Evolutionary conservation across 2,329 filamentous ascomycete genomes (phyloP), one percentile per base, ranked within the genome.

Genomic region (Sclerotinia borealis): DNA sequence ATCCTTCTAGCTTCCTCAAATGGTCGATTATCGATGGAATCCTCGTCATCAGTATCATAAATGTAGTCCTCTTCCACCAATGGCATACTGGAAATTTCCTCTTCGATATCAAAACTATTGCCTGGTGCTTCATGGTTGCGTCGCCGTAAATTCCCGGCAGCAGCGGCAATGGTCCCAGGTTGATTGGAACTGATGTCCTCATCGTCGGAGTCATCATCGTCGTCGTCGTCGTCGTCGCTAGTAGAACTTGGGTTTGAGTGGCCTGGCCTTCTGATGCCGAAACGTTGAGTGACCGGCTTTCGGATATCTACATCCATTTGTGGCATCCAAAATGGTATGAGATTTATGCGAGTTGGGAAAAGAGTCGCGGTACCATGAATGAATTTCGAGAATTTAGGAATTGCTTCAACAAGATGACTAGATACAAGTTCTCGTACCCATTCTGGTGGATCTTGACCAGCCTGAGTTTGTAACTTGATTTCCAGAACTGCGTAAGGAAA

Each of bases 371-470:
- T 92, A 64, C 95, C 95, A 76, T 99, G 95, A 64, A 99, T 98
- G 76, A 98, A 99, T 78, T 99, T 99, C 73, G 92, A 97, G 77
- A 98, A 99, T 75, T 99, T 99, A 66, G 95, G 95, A 2, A 99
- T 93, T n/a, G 95, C 93, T 78, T 99, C 95, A 2, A 99, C 95
- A 19, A 99, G 83, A 78, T 99, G 95, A 67, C 92, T 96, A 15
- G 91, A 84, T 50, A 92, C 96, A 59, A 99, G 83, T 74, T 98
- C 92, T 27, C 92, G 88, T 70, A 99, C 93, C 95, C 95, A 99
- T 73, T 96, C 90, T 0, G 95, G 95, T 17, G 95, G 92, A 73
- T 97, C 92, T 76, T 97, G 93, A 45, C 95, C 95, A 63, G 90
- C 87, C 76, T 97, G 93, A 1, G 95, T 99, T 78, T 99, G 95